Percentiles rank a stretch among this genome's conserved stretches.
phyloP scores from a whole-genome alignment of 495 filamentous ascomycete species.

The Aspergillus diversus region DNA sequence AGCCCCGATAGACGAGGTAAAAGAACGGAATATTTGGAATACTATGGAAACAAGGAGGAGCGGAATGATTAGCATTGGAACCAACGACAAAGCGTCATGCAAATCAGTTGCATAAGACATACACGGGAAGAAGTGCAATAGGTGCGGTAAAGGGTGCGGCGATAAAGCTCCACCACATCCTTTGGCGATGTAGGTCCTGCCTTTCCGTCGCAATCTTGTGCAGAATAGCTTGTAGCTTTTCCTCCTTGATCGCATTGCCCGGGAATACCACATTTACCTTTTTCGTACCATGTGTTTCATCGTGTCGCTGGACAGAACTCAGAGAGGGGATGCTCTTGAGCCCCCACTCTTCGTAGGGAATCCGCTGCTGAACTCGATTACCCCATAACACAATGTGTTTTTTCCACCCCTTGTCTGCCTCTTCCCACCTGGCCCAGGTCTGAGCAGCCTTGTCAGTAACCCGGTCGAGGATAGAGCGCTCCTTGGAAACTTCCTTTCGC shows the following conservation, averaged over 20 bases:
- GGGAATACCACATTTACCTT: slow-evolving; percentile 82
- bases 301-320: slow-evolving; percentile 63
- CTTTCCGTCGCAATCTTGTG: slow-evolving; percentile 72
- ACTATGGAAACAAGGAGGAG: slow-evolving; percentile 33
- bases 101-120: slow-evolving; percentile 36
- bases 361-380: slow-evolving; percentile 79
- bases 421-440: slow-evolving; percentile 87
- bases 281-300: slow-evolving; percentile 64
- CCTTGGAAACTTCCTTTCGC: slow-evolving; percentile 45
- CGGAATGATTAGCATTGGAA: slow-evolving; percentile 16
- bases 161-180: slow-evolving; percentile 77
- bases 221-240: slow-evolving; percentile 63
- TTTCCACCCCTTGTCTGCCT: slow-evolving; percentile 82
- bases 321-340: slow-evolving; percentile 92
- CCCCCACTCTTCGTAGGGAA: slow-evolving; percentile 97
- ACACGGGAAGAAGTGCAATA: slow-evolving; percentile 83
- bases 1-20: slow-evolving; percentile 83
- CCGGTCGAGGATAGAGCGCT: slow-evolving; percentile 63
- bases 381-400: slow-evolving; percentile 82
- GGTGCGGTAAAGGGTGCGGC: slow-evolving; percentile 85
- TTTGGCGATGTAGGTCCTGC: slow-evolving; percentile 72
- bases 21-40: slow-evolving; percentile 98
- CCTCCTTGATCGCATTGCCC: slow-evolving; percentile 62
- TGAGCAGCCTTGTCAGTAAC: slow-evolving; percentile 67
- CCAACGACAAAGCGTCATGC: not conserved